Evolutionary conservation across 306 rosid species (phyloP), one percentile per base, ranked within the genome.

Genomic region (Myrica gale): DNA sequence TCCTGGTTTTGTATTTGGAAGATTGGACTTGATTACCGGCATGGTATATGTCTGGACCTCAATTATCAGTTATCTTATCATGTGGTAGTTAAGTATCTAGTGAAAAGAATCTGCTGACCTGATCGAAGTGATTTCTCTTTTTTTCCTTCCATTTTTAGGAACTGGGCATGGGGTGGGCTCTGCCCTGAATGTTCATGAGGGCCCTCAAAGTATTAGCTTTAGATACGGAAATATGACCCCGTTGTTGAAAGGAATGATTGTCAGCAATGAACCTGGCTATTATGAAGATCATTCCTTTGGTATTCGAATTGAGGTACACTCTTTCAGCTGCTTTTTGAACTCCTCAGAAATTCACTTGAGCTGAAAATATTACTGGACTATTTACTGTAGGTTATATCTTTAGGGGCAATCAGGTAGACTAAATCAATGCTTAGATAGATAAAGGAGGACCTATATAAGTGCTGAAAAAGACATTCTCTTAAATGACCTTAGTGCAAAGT

Each of bases 101-200:
- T 45, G 39, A 7, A 55, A 12, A 68, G 51, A 46, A 71, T 63
- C 37, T 19, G 13, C 42, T 68, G 57, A 71, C 62, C 63, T 73
- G 68, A 66, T 19, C 50, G 68, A 65, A 26, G 9, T 65, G 17
- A 41, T 79, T 72, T 73, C 69, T 54, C 51, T n/a, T 62, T 79
- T 62, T 26, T 62, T 26, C 46, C 63, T n/a, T 63, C 48, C 54
- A 32, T 58, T 1, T 69, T 72, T 68, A 95, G 97, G 99, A 77
- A 95, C 97, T 74, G 99, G 97, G 77, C 97, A 92, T 63, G 97
- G 99, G 58, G 99, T 95, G 45, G 99, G 99, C 78, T 96, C 99
- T 79, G 97, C 99, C 69, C 68, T 95, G 79, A 95, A 92, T 82
- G 98, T 95, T 82, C 98, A 95, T 20, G 98, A 95, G 81, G 97